These are phyloP conservation scores for Clitopilus hobsonii DNA, from an alignment of 768 basidiomycete species.

Conservation along the genomic window DNA sequence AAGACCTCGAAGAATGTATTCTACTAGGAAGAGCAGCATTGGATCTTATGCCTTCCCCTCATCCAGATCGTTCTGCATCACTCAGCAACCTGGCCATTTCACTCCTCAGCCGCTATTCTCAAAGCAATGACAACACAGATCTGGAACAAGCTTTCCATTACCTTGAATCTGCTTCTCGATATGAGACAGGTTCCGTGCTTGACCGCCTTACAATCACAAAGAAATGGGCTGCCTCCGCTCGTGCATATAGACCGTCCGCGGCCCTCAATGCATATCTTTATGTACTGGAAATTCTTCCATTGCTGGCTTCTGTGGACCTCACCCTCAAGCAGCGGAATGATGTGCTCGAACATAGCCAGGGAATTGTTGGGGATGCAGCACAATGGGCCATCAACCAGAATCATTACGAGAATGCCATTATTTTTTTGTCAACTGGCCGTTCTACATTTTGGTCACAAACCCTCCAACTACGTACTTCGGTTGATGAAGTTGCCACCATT, in stretches of 20 bases:
- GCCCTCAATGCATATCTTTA: not conserved
- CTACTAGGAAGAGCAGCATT: not conserved
- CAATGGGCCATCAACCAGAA: not conserved
- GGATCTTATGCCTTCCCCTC: not conserved
- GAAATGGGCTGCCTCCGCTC: not conserved
- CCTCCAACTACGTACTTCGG: slow-evolving; percentile 16
- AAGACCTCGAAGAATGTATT: slow-evolving; percentile 17
- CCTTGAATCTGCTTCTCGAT: not conserved
- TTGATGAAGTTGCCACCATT: slow-evolving; percentile 12
- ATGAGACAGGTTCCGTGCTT: not conserved
- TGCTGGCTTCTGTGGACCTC: not conserved
- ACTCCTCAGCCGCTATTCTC: too few relatives aligned
- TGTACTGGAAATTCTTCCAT: not conserved
- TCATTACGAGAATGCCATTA: slow-evolving; percentile 20
- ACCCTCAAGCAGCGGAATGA: not conserved
- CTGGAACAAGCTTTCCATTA: too few relatives aligned
- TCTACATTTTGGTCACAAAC: slow-evolving; percentile 28
- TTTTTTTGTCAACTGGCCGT: slow-evolving; percentile 24
- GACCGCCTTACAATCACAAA: not conserved
- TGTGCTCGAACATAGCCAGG: not conserved
- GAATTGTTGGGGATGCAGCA: not conserved
- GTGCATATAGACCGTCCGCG: not conserved
- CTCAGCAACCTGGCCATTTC: not conserved
- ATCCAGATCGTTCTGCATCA: not conserved
- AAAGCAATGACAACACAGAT: too few relatives aligned